These are phyloP conservation scores for Fraxinus americana DNA, from an alignment of 257 asterid genomes.

Conservation along the genomic window DNA sequence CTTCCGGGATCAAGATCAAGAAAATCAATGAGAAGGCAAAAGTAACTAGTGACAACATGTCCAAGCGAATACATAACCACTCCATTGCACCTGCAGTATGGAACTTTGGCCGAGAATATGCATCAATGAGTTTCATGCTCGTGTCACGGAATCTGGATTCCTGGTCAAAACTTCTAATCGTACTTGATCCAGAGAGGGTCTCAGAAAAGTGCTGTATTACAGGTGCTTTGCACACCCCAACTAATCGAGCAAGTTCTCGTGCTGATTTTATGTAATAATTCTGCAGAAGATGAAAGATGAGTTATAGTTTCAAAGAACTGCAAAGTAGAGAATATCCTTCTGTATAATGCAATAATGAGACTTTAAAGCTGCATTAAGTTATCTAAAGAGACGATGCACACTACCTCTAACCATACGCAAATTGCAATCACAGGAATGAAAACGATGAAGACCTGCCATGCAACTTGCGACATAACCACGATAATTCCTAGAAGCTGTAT, in stretches of 20 bases:
- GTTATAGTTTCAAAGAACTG: not conserved
- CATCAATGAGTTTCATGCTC: slow-evolving; percentile 76
- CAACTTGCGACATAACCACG: slow-evolving; percentile 79
- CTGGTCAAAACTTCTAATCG: slow-evolving; percentile 83
- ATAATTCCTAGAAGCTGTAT: slow-evolving; percentile 75
- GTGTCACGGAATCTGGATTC: slow-evolving; percentile 63
- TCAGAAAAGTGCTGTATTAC: slow-evolving; percentile 89
- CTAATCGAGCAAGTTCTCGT: slow-evolving; percentile 76
- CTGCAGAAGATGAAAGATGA: slow-evolving; percentile 33
- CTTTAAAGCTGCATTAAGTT: not conserved
- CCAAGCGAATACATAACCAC: slow-evolving; percentile 93
- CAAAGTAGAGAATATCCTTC: not conserved
- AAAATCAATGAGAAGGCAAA: slow-evolving; percentile 67
- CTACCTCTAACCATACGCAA: slow-evolving; percentile 82
- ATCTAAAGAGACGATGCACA: not conserved
- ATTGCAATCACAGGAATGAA: slow-evolving; percentile 69
- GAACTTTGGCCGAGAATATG: slow-evolving; percentile 79
- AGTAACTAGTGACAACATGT: slow-evolving; percentile 66
- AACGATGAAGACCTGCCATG: slow-evolving; percentile 85
- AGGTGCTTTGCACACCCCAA: slow-evolving; percentile 91
- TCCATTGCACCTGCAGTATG: slow-evolving; percentile 80
- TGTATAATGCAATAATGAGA: slow-evolving; percentile 3
- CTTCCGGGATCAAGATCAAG: slow-evolving; percentile 72
- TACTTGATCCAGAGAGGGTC: slow-evolving; percentile 83
- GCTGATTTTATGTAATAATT: slow-evolving; percentile 85